Evolutionary conservation across 2,329 filamentous ascomycete genomes (phyloP), one percentile per base, ranked within the genome.

Genomic region (Exophiala sideris): DNA sequence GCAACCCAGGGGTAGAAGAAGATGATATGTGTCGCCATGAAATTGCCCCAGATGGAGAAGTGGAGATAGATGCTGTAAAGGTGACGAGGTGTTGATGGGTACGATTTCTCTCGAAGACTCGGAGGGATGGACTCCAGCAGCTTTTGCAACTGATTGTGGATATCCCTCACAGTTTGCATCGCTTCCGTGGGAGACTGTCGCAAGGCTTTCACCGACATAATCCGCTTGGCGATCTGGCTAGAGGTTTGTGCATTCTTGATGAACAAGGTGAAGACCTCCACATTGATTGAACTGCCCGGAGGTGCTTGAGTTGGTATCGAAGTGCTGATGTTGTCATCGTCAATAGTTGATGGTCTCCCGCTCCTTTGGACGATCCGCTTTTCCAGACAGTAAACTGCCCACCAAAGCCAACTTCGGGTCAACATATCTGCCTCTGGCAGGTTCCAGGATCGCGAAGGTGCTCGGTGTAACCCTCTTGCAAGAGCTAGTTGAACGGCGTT

Each of bases 311-410:
- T 45, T 11, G 48, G 48, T 5, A 51, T 38, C 3, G 39, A 16
- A 14, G 39, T 45, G 39, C 48, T 51, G 48, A 51, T 51, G 10
- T 51, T 45, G 18, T 51, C 41, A 33, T 54, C 52, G 20, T 54
- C 52, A 14, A 54, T 54, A 20, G 45, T 16, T 14, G 45, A 50
- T 10, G 52, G 52, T 18, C 52, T 24, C 20, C 52, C 52, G 33
- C 45, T 50, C 8, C 52, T 29, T n/a, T 38, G 38, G 11, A 45
- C 38, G 10, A 54, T 16, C 11, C 49, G 52, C 21, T 54, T 54
- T 20, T 54, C 52, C 6, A 50, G 47, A 20, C 39, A 45, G 29
- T 54, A 54, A 29, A 54, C 29, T 21, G 46, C 33, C 52, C 52
- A 51, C 48, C 48, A 51, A 6, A 48, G 45, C 45, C 39, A 51